These are phyloP conservation scores for Cryptosporidium andersoni DNA, from an alignment of 169 alveolate genomes.

Conservation along the genomic window DNA sequence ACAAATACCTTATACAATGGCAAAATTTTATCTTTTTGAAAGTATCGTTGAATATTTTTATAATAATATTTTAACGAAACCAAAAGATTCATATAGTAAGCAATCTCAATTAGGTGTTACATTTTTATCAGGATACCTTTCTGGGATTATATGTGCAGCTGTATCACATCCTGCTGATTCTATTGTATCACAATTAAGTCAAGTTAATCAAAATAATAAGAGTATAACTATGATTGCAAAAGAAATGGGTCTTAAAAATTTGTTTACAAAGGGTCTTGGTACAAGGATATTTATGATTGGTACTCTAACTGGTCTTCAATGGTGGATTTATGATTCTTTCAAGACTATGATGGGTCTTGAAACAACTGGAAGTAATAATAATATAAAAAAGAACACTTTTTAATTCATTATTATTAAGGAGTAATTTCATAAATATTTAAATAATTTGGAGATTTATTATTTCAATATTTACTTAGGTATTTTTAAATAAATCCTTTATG, in stretches of 20 bases:
- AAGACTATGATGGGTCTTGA: constrained; percentile 85
- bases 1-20: constrained; percentile 97
- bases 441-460: neutral
- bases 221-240: constrained; percentile 3
- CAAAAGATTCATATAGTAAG: constrained; percentile 88
- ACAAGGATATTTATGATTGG: constrained; percentile 98
- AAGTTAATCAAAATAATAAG: neutral
- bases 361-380: constrained; percentile 77
- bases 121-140: constrained; percentile 94
- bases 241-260: constrained; percentile 78
- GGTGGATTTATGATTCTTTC: constrained; percentile 98
- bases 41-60: constrained; percentile 90
- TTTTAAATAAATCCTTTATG: neutral
- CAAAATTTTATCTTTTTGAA: constrained; percentile 96
- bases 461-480: neutral
- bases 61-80: constrained; percentile 86
- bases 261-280: constrained; percentile 88
- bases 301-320: constrained; percentile 96
- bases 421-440: neutral
- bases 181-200: constrained; percentile 89
- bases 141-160: constrained; percentile 95
- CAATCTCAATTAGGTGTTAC: constrained; percentile 90
- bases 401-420: neutral
- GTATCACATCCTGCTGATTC: constrained; percentile 98
- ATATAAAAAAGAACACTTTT: neutral